Evolutionary conservation across 345 rosid genomes (phyloP).

Genomic region (Trapa incisa): DNA sequence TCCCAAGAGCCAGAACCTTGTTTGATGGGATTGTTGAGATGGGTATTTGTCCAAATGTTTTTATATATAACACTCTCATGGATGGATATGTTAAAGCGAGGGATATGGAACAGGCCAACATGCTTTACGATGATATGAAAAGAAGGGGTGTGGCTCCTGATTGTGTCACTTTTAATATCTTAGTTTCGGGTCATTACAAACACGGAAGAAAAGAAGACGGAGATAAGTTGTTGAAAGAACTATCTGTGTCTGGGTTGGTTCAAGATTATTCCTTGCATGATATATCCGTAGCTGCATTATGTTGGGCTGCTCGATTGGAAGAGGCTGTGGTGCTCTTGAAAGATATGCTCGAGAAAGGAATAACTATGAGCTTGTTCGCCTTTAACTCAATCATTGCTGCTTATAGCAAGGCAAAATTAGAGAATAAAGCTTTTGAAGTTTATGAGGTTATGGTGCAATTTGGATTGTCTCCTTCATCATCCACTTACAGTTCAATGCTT

Average conservation of each 20-base stretch:
- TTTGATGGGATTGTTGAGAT: slow-evolving; percentile 32
- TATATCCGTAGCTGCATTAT: slow-evolving; percentile 43
- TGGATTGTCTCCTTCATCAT: slow-evolving; percentile 44
- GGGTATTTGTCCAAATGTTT: slow-evolving; percentile 34
- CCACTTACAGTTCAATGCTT: slow-evolving; percentile 51
- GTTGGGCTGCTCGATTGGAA: slow-evolving; percentile 54
- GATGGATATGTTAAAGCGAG: slow-evolving; percentile 59
- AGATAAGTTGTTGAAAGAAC: slow-evolving; percentile 37
- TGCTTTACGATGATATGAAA: slow-evolving; percentile 48
- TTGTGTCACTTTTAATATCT: slow-evolving; percentile 49
- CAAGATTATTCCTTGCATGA: slow-evolving; percentile 30
- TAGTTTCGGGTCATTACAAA: slow-evolving; percentile 50
- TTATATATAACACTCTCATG: slow-evolving; percentile 45
- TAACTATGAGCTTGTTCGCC: slow-evolving; percentile 35
- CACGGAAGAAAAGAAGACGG: slow-evolving; percentile 42
- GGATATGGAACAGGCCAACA: slow-evolving; percentile 40
- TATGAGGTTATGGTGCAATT: slow-evolving; percentile 37
- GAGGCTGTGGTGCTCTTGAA: slow-evolving; percentile 34
- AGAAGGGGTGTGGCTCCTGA: slow-evolving; percentile 43
- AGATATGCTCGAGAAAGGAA: slow-evolving; percentile 50
- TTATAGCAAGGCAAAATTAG: slow-evolving; percentile 37
- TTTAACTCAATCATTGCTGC: slow-evolving; percentile 62
- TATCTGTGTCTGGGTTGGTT: slow-evolving; percentile 19
- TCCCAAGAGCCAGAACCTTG: slow-evolving; percentile 37
- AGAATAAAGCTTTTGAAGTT: slow-evolving; percentile 33